Evolutionary conservation across 768 basidiomycete species (phyloP).

Genomic region (Lactifluus pinguis): DNA sequence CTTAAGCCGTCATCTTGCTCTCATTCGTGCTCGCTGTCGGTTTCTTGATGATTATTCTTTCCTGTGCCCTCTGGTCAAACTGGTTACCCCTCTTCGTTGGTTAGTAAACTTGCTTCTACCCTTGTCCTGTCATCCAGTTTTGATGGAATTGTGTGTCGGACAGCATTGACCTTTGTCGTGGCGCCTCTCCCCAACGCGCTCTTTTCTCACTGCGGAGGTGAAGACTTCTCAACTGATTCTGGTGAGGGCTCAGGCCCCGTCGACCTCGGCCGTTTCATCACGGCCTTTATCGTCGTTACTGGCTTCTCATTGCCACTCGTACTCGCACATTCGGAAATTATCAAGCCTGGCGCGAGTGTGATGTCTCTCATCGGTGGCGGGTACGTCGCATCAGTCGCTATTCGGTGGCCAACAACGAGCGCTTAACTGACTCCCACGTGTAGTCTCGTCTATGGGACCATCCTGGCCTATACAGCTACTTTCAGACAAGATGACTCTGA

Average conservation of each 20-base stretch:
- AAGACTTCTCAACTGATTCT: conserved; percentile 79
- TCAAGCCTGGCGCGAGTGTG: conserved; percentile 71
- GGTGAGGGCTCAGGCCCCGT: conserved; percentile 59
- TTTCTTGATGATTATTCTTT: conserved; percentile 96
- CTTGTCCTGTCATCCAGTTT: background rate
- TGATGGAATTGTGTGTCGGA: background rate
- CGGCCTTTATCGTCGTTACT: conserved; percentile 80
- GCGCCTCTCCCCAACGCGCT: conserved; percentile 94
- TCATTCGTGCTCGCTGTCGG: conserved; percentile 96
- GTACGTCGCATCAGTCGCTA: conserved; percentile 34
- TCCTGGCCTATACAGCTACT: conserved; percentile 76
- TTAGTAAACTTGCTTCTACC: conserved; percentile 32
- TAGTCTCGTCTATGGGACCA: conserved; percentile 84
- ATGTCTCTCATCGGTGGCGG: conserved; percentile 96
- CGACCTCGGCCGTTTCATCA: conserved; percentile 93
- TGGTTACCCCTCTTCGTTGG: conserved; percentile 97
- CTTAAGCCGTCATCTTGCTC: conserved; percentile 84
- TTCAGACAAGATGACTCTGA: conserved; percentile 80
- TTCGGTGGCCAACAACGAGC: background rate
- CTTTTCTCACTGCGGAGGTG: conserved; percentile 85
- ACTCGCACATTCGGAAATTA: conserved; percentile 85
- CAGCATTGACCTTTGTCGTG: conserved; percentile 89
- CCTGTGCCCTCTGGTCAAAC: conserved; percentile 91
- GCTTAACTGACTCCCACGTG: background rate
- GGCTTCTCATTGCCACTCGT: conserved; percentile 91